phyloP scores from a whole-genome alignment of 2,329 filamentous ascomycete genomes.

The Calycina marina region DNA sequence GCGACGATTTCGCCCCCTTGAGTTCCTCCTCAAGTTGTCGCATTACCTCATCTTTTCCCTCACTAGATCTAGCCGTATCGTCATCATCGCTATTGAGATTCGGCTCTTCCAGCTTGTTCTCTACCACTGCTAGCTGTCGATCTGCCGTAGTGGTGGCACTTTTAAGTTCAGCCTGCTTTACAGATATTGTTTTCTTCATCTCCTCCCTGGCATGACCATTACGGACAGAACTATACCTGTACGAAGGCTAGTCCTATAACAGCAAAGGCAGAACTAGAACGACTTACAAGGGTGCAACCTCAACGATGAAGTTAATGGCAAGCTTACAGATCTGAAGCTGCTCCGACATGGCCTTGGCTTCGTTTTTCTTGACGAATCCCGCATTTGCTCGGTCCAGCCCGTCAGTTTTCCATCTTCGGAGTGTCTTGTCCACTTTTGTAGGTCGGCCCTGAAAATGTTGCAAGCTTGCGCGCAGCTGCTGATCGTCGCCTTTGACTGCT shows the following conservation, averaged over 20 bases:
- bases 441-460: constrained; percentile 18
- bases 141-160: constrained; percentile 15
- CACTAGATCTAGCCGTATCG: constrained; percentile 4
- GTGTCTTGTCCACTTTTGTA: constrained; percentile 23
- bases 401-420: constrained; percentile 21
- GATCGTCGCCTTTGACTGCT: constrained; percentile 20
- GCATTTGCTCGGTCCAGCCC: constrained; percentile 22
- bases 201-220: constrained; percentile 21
- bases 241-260: constrained; percentile 11
- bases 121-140: constrained; percentile 14
- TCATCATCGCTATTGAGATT: constrained; percentile 12
- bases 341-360: constrained; percentile 23
- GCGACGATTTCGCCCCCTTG: constrained; percentile 10
- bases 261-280: constrained; percentile 7
- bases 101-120: constrained; percentile 19
- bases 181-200: constrained; percentile 21
- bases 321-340: constrained; percentile 23
- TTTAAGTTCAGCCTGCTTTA: constrained; percentile 17
- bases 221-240: constrained; percentile 22
- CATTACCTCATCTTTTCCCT: constrained; percentile 10
- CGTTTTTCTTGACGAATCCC: constrained; percentile 23
- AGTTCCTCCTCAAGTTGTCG: constrained; percentile 14
- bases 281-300: constrained; percentile 22
- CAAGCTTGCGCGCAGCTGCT: constrained; percentile 20
- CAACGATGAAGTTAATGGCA: constrained; percentile 19